Evolutionary conservation across 305 asterid species (phyloP).

Genomic region (Rubia peregrina): DNA sequence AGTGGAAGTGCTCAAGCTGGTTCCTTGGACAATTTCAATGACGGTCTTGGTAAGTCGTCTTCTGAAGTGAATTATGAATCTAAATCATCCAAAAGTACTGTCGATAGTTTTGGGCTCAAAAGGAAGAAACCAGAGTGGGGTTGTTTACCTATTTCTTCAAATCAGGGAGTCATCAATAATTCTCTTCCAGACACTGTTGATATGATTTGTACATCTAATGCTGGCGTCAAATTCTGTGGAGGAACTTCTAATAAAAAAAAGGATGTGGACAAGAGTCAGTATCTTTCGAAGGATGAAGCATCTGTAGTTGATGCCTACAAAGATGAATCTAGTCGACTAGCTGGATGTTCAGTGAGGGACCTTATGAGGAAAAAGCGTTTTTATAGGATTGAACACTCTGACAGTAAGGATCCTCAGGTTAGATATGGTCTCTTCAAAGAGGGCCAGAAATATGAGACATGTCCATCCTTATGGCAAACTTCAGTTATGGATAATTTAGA

Average conservation of each 20-base stretch:
- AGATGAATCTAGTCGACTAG: conserved; percentile 33
- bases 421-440: conserved; percentile 12
- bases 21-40: conserved; percentile 51
- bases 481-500: conserved; percentile 29
- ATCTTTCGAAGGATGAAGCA: conserved; percentile 23
- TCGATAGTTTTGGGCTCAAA: conserved; percentile 35
- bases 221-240: conserved; percentile 25
- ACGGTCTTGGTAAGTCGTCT: conserved; percentile 32
- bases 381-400: conserved; percentile 42
- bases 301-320: conserved; percentile 26
- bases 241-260: conserved; percentile 28
- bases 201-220: conserved; percentile 22
- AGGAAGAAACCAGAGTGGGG: conserved; percentile 66
- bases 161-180: conserved; percentile 28
- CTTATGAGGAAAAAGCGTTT: conserved; percentile 86
- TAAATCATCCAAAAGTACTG: conserved; percentile 29
- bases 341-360: conserved; percentile 74
- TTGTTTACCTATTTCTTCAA: conserved; percentile 54
- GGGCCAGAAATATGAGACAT: conserved; percentile 26
- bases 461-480: conserved; percentile 21
- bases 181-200: conserved; percentile 27
- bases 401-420: conserved; percentile 26
- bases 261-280: conserved; percentile 34
- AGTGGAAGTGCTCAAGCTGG: conserved; percentile 72
- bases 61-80: conserved; percentile 32